Conservation (phyloP, 2,329 filamentous ascomycete genomes). For the Penicillium sp. region DNA sequence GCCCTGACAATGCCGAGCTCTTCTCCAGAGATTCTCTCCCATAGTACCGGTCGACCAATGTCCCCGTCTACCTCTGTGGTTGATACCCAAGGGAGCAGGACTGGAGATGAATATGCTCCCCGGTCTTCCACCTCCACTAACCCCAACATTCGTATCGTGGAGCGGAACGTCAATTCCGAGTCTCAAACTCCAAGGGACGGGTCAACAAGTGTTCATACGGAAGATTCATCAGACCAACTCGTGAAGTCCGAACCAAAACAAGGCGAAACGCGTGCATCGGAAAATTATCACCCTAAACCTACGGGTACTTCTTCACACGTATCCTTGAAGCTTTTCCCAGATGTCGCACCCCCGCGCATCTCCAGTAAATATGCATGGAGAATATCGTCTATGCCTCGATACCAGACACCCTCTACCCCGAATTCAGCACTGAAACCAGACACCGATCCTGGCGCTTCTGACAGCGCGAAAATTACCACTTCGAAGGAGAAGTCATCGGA, state of each 20-base stretch:
- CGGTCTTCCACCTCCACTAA: constrained; percentile 11
- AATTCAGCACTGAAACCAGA: neutral
- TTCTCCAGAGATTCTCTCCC: constrained; percentile 2
- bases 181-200: neutral
- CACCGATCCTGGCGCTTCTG: neutral
- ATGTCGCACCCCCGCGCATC: constrained; percentile 31
- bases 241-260: constrained; percentile 5
- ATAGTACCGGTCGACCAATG: neutral
- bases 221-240: constrained; percentile 1
- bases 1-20: constrained; percentile 5
- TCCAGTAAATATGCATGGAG: constrained; percentile 30
- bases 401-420: constrained; percentile 12
- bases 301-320: constrained; percentile 16
- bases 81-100: constrained; percentile 7
- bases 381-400: constrained; percentile 20
- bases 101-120: constrained; percentile 9
- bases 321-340: constrained; percentile 35
- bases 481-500: neutral
- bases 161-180: neutral
- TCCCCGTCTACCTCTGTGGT: constrained; percentile 11
- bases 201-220: neutral
- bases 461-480: neutral
- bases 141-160: constrained; percentile 5
- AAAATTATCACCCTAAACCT: constrained; percentile 8
- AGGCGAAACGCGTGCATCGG: constrained; percentile 6